phyloP scores from a whole-genome alignment of 2,329 filamentous ascomycete genomes.

The Gyromitra esculenta region DNA sequence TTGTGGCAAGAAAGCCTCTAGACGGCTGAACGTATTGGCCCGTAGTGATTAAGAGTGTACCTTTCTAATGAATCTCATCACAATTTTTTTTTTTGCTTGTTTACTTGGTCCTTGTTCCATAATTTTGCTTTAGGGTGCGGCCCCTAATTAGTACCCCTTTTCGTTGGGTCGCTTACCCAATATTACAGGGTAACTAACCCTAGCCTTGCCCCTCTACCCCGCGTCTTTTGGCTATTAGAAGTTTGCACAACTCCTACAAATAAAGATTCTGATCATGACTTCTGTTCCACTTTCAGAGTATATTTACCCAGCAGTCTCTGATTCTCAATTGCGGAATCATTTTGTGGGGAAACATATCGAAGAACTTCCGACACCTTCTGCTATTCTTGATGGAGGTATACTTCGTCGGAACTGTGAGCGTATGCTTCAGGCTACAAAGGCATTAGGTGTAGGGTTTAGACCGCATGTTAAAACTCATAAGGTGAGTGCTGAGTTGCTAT shows the following conservation, averaged over 20 bases:
- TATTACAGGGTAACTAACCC: constrained; percentile 26
- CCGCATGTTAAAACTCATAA: constrained; percentile 88
- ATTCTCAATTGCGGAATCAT: constrained; percentile 23
- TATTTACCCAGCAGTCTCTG: constrained; percentile 29
- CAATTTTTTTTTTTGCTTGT: neutral
- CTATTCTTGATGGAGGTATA: constrained; percentile 74
- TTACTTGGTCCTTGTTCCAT: neutral
- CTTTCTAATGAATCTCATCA: constrained; percentile 18
- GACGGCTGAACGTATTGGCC: neutral
- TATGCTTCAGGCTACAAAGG: constrained; percentile 73
- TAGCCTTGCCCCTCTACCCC: constrained; percentile 21
- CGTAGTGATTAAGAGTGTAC: constrained; percentile 17
- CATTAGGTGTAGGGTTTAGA: constrained; percentile 73
- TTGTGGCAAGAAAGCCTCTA: constrained; percentile 39
- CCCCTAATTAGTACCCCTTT: neutral
- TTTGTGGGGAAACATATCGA: constrained; percentile 31
- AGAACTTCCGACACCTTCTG: constrained; percentile 71
- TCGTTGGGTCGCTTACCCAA: neutral
- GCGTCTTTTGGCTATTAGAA: neutral
- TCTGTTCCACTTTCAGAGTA: constrained; percentile 25
- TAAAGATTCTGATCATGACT: constrained; percentile 15
- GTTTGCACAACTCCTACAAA: constrained; percentile 29
- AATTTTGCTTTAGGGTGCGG: too few relatives aligned
- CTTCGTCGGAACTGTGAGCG: constrained; percentile 73
- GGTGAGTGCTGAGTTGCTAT: constrained; percentile 61